Evolutionary conservation across 495 filamentous ascomycete species (phyloP), one percentile per base, ranked within the genome.

Genomic region (Penicillium bialowiezense): DNA sequence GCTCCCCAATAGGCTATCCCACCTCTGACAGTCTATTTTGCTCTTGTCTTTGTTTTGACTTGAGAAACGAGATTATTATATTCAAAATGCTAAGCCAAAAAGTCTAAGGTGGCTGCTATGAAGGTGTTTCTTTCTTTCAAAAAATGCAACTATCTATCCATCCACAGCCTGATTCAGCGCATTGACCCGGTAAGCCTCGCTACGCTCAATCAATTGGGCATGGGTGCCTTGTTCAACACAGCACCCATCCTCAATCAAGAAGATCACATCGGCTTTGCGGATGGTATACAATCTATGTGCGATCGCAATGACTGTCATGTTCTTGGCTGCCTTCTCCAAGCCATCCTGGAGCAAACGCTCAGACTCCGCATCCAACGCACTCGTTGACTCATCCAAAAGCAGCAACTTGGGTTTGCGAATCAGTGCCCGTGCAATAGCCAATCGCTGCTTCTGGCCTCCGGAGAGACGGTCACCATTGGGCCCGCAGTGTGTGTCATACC

Each of bases 381-480:
- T 80, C 2, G 88, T 91, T 3, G 88, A 83, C 66, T 91, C 88
- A 55, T 92, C 88, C 1, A 92, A 69, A 10, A 93, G 62, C 46
- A 91, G 62, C 19, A 91, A 68, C 18, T 71, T 64, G 1, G 89
- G 87, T 31, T 85, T 76, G 9, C 87, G 77, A 3, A 93, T 76
- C 20, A 91, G 67, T 0, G 88, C 87, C 10, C 88, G 67, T 0
- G 88, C 88, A 31, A 93, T 86, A 4, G 83, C 75, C 12, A 93
- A 61, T 5, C 88, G 71, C 61, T 91, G 88, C 56, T 81, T 81
- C 64, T 92, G 88, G 0, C 87, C 88, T 1, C 88, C 88, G 1
- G 80, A 85, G 28, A 93, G 72, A 28, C 67, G 8, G 7, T 77
- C 68, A 2, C 85, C 85, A 38, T 81, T 80, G 29, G 74, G 70